Base-by-base conservation (phyloP, 192 early-diverging fungal species). In the Cetraspora pellucida region DNA sequence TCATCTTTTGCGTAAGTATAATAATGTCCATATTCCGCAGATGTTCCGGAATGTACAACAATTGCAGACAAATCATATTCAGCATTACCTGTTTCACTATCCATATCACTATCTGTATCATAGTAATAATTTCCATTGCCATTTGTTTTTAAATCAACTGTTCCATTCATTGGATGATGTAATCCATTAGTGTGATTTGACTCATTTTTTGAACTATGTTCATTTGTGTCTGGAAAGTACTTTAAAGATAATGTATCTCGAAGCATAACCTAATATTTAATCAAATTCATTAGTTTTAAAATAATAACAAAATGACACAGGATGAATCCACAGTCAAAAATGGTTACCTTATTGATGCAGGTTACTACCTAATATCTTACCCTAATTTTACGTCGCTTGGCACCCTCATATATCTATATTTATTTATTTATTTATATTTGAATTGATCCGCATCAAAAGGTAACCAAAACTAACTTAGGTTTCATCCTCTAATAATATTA, bases 21-120 rank as follows among this genome's bases (percentile, higher is more conserved):
- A 55, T 87, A 87, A 74, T 87, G 86, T 3, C 86, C 86, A 77
- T 86, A 83, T 65, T 87, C 81, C 0, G 84, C 83, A 2, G 80
- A 79, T 23, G 71, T 74, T 5, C 86, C 86, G 14, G 86, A 79
- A 47, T 87, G 86, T 30, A 87, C 70, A 1, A 87, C 79, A 8
- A 87, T 84, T 11, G 83, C 83, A 19, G 80, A 85, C 16, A 87
- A 77, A 37, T 79, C 72, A 54, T 87, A 87, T 44, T 59, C 21
- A 19, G 31, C 43, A 19, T 16, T 54, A 19, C 11, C 50, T 54
- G 19, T 65, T 65, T n/a, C 63, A 43, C 37, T 65, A n/a, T 44
- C 19, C 19, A n/a, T 66, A 43, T 44, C 37, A 11, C 43, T 30
- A 66, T 66, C n/a, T 5, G 64, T 19, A 43, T 13, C 27, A 43